A percentile compares a stretch with the other conserved stretches of the same genome.
phyloP scores from a whole-genome alignment of 306 rosid species.

The Trifolium dubium region DNA sequence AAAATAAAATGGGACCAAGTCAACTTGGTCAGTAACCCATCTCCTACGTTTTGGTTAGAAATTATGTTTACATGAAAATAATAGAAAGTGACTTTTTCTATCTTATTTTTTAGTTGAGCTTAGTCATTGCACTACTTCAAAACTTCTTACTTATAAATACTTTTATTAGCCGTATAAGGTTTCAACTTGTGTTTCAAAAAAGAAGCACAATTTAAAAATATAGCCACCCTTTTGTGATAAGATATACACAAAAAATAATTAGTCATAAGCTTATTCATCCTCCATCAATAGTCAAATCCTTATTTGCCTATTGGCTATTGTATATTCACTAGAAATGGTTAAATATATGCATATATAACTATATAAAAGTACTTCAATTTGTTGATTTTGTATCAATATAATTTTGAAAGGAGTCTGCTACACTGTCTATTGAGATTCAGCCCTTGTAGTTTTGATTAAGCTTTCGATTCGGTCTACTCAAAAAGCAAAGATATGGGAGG shows the following conservation, averaged over 20 bases:
- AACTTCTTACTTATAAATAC: constrained; percentile 37
- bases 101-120: not conserved
- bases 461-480: not conserved
- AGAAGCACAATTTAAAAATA: constrained; percentile 37
- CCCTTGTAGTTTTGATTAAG: not conserved
- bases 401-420: not conserved
- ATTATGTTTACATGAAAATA: constrained; percentile 15
- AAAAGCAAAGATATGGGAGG: constrained; percentile 71
- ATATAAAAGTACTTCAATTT: not conserved
- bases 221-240: constrained; percentile 9
- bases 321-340: constrained; percentile 12
- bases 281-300: constrained; percentile 37
- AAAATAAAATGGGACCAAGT: not conserved
- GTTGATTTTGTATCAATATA: not conserved
- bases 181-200: constrained; percentile 32
- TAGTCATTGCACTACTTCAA: constrained; percentile 9
- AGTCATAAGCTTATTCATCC: constrained; percentile 28
- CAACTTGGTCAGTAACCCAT: constrained; percentile 42
- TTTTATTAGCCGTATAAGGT: constrained; percentile 4
- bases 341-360: not conserved
- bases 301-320: constrained; percentile 7
- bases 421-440: not conserved
- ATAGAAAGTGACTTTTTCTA: not conserved
- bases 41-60: constrained; percentile 48
- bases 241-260: constrained; percentile 36